Evolutionary conservation across 2,329 filamentous ascomycete genomes (phyloP), one percentile per base, ranked within the genome.

Genomic region (Diaporthe caulivora): DNA sequence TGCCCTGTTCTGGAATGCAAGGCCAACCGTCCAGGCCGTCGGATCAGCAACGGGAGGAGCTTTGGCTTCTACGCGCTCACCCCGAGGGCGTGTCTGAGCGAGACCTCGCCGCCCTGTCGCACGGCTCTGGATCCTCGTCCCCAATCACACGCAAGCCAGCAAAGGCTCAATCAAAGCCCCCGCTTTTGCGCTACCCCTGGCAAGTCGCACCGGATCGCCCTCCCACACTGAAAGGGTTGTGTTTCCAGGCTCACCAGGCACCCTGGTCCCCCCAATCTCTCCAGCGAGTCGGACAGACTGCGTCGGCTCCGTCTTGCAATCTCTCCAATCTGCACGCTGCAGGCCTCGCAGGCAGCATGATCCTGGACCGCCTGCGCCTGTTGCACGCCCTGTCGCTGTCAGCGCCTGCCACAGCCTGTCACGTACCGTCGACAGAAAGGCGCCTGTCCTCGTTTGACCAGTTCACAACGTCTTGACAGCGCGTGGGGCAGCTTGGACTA

Each of bases 151-250:
- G 58, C 70, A 58, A 54, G 49, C 54, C 65, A 54, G 37, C 53
- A 47, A 57, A 34, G 37, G 37, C 47, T 55, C 65, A 53, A 57
- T 55, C 49, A 57, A 34, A 57, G 29, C 57, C 73, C 73, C 65
- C 73, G 72, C 70, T 71, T 67, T 53, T 69, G 69, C 60, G 34
- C 31, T 17, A 49, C 72, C 62, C 72, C 49, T 69, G 70, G 73
- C 67, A 72, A 70, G 73, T 71, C 49, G 71, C 65, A 73, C 65
- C 57, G 71, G 71, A 75, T 75, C 73, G 73, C 53, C 73, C 73
- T 70, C 57, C 65, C 64, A 71, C 67, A 60, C 68, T 65, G n/a
- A 18, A 26, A 49, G 62, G 62, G 44, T 40, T 67, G 62, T 44
- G 62, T 37, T 51, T 29, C 60, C 44, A 49, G 71, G 55, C 37